Evolutionary conservation across 306 rosid species (phyloP).

Genomic region (Vigna radiata): DNA sequence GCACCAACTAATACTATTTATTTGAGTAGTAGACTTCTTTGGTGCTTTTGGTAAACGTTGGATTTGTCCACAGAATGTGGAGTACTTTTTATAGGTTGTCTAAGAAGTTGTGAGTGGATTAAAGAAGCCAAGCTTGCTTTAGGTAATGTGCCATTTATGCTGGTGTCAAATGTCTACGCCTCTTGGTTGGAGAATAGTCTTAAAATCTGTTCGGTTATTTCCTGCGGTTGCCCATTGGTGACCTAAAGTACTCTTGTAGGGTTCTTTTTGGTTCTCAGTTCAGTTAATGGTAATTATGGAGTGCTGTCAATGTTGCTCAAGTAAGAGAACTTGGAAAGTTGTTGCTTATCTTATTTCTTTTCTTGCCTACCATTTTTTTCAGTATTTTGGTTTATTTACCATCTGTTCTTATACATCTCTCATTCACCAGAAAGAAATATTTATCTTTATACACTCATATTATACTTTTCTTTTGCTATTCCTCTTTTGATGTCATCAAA

Average conservation of each 20-base stretch:
- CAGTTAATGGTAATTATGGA: constrained; percentile 24
- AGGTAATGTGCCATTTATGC: background rate
- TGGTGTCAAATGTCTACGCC: background rate
- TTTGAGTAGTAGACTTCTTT: background rate
- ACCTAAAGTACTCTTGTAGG: background rate
- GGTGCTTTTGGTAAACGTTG: background rate
- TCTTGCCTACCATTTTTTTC: background rate
- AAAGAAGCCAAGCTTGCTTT: background rate
- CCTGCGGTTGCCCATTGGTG: constrained; percentile 12
- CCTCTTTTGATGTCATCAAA: constrained; percentile 11
- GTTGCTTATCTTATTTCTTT: background rate
- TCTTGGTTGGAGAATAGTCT: constrained; percentile 12
- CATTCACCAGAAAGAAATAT: background rate
- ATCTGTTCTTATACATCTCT: background rate
- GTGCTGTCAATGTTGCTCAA: constrained; percentile 8
- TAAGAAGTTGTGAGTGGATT: background rate
- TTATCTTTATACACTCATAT: background rate
- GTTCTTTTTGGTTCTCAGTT: constrained; percentile 18
- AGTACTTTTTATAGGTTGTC: constrained; percentile 9
- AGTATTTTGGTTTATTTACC: background rate
- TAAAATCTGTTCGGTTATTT: constrained; percentile 21
- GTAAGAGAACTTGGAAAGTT: background rate
- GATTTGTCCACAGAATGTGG: constrained; percentile 1
- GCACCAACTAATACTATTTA: background rate
- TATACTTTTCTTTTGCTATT: background rate